These are phyloP conservation scores for Omphalotus olearius DNA, from an alignment of 1,284 basidiomycete species.

Conservation along the genomic window DNA sequence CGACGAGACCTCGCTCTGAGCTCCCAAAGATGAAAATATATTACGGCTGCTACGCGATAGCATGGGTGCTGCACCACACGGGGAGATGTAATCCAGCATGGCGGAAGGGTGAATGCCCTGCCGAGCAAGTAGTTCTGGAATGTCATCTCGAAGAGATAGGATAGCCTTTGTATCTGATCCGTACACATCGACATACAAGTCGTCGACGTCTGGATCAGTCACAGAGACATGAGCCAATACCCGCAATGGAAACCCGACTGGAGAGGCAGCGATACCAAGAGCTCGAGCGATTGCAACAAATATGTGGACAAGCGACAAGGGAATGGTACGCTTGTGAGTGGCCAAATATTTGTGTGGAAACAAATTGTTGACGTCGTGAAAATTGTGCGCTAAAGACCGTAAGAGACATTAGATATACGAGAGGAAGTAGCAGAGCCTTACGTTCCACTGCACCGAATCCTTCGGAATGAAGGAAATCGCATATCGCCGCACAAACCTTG, in stretches of 20 bases:
- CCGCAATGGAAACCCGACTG: slow-evolving; percentile 51
- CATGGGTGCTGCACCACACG: slow-evolving; percentile 34
- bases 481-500: slow-evolving; percentile 36
- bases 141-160: slow-evolving; percentile 28
- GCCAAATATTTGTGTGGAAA: slow-evolving; percentile 59
- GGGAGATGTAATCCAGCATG: slow-evolving; percentile 22
- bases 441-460: slow-evolving; percentile 38
- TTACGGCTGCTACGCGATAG: slow-evolving; percentile 36
- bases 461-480: slow-evolving; percentile 39
- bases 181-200: slow-evolving; percentile 47
- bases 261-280: slow-evolving; percentile 46
- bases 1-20: slow-evolving; percentile 24
- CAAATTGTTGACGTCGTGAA: slow-evolving; percentile 43
- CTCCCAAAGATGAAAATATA: slow-evolving; percentile 29
- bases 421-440: slow-evolving; percentile 19
- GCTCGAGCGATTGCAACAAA: slow-evolving; percentile 51
- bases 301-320: slow-evolving; percentile 56
- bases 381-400: slow-evolving; percentile 21
- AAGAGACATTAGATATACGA: not conserved
- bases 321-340: slow-evolving; percentile 44
- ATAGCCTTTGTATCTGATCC: slow-evolving; percentile 30
- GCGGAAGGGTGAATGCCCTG: slow-evolving; percentile 23
- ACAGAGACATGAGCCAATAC: slow-evolving; percentile 47
- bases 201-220: slow-evolving; percentile 26
- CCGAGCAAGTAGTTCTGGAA: slow-evolving; percentile 25